Evolutionary conservation across 495 filamentous ascomycete genomes (phyloP).

Genomic region (Podospora pseudocomata): DNA sequence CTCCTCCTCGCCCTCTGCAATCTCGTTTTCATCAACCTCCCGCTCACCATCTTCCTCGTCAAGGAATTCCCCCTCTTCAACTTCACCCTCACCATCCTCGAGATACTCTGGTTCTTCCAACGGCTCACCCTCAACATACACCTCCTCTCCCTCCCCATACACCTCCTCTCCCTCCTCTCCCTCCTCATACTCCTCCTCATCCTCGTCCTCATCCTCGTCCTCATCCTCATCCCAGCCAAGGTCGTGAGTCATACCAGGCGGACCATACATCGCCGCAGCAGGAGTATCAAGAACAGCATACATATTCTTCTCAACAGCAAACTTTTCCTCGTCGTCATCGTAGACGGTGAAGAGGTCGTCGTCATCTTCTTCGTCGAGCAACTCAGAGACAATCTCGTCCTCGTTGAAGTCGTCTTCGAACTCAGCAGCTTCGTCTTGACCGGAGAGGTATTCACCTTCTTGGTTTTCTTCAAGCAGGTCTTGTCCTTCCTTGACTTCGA

Average conservation of each 20-base stretch:
- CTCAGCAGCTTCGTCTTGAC: background rate
- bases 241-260: slow-evolving; percentile 17
- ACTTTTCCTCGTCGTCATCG: slow-evolving; percentile 4
- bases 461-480: background rate
- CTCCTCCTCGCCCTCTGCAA: slow-evolving; percentile 3
- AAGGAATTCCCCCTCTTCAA: slow-evolving; percentile 7
- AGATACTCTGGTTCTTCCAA: background rate
- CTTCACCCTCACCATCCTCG: slow-evolving; percentile 9
- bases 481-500: background rate
- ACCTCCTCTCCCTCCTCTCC: slow-evolving; percentile 8
- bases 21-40: slow-evolving; percentile 8
- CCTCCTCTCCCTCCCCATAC: background rate
- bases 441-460: background rate
- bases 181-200: slow-evolving; percentile 1
- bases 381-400: background rate
- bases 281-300: slow-evolving; percentile 19
- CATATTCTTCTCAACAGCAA: slow-evolving; percentile 10
- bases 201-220: background rate
- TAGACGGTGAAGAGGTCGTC: slow-evolving; percentile 9
- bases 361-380: background rate
- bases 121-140: background rate
- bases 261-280: slow-evolving; percentile 12
- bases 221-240: background rate
- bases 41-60: slow-evolving; percentile 9
- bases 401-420: background rate